These are phyloP conservation scores for Acacia melanoxylon DNA, from an alignment of 306 rosid species.

Conservation along the genomic window DNA sequence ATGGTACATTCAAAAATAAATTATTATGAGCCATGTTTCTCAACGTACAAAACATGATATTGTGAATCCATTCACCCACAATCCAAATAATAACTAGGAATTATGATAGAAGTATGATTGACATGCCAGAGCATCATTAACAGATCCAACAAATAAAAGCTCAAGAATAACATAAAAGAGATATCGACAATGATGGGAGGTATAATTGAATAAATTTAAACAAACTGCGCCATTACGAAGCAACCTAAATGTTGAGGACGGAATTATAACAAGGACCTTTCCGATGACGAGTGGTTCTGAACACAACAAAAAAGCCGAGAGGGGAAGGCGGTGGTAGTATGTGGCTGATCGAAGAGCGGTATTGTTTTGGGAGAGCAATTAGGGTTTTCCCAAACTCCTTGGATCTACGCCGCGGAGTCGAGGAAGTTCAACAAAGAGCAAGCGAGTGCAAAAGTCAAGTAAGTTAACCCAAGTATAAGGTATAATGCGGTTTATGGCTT, in stretches of 20 bases:
- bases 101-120: background rate
- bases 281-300: background rate
- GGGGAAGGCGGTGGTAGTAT: background rate
- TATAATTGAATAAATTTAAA: background rate
- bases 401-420: conserved; percentile 77
- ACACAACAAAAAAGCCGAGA: conserved; percentile 30
- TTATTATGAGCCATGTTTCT: background rate
- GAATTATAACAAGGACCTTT: conserved; percentile 9
- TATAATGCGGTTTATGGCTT: background rate
- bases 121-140: background rate
- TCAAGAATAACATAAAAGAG: background rate
- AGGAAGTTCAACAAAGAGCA: conserved; percentile 35
- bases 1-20: background rate
- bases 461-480: background rate
- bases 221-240: background rate
- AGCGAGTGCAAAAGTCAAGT: conserved; percentile 20
- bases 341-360: background rate
- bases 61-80: conserved; percentile 1
- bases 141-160: conserved; percentile 35
- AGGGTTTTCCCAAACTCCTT: conserved; percentile 77
- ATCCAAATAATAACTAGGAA: background rate
- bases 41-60: background rate
- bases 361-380: conserved; percentile 23
- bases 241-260: background rate
- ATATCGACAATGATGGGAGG: background rate